Conservation (phyloP, 345 rosid species). For the Ailanthus altissimus region DNA sequence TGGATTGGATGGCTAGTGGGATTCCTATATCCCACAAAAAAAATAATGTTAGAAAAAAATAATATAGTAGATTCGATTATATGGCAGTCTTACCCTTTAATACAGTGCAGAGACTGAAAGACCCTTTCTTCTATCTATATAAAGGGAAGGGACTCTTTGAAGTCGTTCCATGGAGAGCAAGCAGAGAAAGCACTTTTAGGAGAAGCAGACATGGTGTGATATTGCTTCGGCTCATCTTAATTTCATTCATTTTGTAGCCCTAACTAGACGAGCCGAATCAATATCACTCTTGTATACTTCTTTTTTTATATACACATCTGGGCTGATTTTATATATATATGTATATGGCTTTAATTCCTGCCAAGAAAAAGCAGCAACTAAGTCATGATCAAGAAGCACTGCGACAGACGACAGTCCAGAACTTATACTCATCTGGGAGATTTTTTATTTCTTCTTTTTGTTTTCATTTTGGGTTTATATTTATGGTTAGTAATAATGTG, state of each 20-base stretch:
- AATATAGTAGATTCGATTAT: no score
- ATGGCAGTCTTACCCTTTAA: no score
- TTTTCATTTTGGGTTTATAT: no score
- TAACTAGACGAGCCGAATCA: slow-evolving; percentile 39
- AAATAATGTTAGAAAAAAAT: no score
- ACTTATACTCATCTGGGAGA: background rate
- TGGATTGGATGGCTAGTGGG: no score
- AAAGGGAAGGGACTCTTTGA: background rate
- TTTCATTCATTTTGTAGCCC: background rate
- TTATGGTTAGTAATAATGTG: no score
- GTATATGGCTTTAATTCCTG: background rate
- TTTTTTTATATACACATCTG: background rate
- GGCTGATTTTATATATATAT: no score
- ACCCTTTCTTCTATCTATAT: background rate
- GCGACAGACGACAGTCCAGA: background rate
- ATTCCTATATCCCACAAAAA: no score
- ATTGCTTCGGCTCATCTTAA: slow-evolving; percentile 35
- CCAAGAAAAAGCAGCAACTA: background rate
- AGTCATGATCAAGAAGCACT: background rate
- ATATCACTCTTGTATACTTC: slow-evolving; percentile 39
- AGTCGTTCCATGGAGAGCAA: background rate
- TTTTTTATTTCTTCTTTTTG: no score
- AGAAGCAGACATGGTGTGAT: slow-evolving; percentile 38
- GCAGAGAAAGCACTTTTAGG: background rate
- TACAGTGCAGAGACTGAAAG: slow-evolving; percentile 9